Evolutionary conservation across 2,329 filamentous ascomycete genomes (phyloP).

Genomic region (Neonectria sp.): DNA sequence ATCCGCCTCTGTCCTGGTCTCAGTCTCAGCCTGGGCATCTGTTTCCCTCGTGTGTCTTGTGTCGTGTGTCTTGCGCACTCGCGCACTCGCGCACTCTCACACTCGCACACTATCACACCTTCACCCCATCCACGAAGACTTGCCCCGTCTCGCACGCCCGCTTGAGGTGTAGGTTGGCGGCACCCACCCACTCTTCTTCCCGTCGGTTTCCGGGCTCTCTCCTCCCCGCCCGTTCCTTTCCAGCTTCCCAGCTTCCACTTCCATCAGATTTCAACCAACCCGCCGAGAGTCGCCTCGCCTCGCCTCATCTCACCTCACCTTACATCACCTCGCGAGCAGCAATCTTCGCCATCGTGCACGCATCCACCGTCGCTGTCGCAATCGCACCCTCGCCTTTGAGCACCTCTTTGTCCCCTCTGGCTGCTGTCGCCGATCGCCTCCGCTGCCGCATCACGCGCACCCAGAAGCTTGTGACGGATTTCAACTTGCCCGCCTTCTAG

Average conservation of each 20-base stretch:
- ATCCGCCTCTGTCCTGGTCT: slow-evolving; percentile 4
- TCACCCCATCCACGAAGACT: slow-evolving; percentile 12
- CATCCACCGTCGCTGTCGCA: slow-evolving; percentile 16
- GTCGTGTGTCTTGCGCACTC: slow-evolving; percentile 19
- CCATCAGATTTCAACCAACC: slow-evolving; percentile 15
- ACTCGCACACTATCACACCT: slow-evolving; percentile 4
- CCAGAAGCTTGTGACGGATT: slow-evolving; percentile 21
- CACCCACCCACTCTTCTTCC: slow-evolving; percentile 25
- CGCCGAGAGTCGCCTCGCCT: slow-evolving; percentile 12
- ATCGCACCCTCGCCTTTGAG: slow-evolving; percentile 1
- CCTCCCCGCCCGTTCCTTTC: slow-evolving; percentile 26
- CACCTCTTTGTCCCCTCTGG: background rate
- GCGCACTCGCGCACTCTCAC: slow-evolving; percentile 1
- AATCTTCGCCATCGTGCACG: slow-evolving; percentile 14
- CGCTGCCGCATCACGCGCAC: slow-evolving; percentile 34
- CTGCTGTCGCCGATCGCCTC: slow-evolving; percentile 15
- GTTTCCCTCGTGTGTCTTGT: slow-evolving; percentile 21
- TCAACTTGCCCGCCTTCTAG: slow-evolving; percentile 45
- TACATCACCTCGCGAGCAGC: slow-evolving; percentile 8
- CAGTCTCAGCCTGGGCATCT: slow-evolving; percentile 9
- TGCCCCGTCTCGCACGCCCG: slow-evolving; percentile 21
- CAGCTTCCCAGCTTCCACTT: slow-evolving; percentile 24
- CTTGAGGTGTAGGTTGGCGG: slow-evolving; percentile 22
- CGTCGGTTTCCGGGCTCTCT: slow-evolving; percentile 29
- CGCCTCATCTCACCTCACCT: slow-evolving; percentile 12